phyloP scores from a whole-genome alignment of 306 rosid species.

The Hylodesmum podocarpum region DNA sequence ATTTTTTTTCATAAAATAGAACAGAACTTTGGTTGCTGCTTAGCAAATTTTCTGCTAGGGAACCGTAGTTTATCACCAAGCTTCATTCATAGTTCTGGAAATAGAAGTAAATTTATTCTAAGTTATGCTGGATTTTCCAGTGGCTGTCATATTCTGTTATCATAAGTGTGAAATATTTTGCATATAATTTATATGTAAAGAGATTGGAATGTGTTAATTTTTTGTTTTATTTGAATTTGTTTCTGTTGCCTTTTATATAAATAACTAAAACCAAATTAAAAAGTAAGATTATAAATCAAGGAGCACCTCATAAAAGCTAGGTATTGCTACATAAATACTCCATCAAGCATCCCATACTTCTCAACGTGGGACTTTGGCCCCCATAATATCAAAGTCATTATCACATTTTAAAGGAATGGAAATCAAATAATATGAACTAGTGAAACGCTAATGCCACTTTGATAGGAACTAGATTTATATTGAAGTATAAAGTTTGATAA shows the following conservation, averaged over 20 bases:
- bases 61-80: background rate
- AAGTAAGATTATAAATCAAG: background rate
- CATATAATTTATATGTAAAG: background rate
- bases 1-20: background rate
- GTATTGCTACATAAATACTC: too few species aligned
- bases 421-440: background rate
- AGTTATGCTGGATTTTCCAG: background rate
- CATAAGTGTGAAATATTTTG: background rate
- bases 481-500: too few species aligned
- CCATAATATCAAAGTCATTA: too few species aligned
- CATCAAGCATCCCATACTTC: too few species aligned
- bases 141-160: background rate
- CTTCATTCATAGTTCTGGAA: background rate
- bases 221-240: background rate
- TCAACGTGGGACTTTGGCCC: too few species aligned
- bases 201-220: background rate
- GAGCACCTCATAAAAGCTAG: too few species aligned
- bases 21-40: background rate
- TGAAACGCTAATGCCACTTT: too few species aligned
- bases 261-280: background rate
- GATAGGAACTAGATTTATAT: too few species aligned
- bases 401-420: too few species aligned
- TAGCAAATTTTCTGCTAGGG: background rate
- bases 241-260: background rate
- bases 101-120: background rate